Conservation (phyloP, 1,139 yeast genomes). For the Hanseniaspora uvarum region DNA sequence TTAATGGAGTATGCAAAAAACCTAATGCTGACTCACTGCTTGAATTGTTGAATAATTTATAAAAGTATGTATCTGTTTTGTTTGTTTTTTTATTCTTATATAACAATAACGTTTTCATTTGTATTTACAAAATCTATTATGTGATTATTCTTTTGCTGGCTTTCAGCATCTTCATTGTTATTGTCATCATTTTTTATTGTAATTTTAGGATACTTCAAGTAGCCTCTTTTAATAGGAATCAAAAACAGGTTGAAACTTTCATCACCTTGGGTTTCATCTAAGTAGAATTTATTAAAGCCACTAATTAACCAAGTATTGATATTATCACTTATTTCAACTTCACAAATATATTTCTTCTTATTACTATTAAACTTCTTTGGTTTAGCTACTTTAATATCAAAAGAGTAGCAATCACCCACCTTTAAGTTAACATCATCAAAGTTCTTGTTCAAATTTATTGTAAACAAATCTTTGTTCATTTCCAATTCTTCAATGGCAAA, state of each 20-base stretch:
- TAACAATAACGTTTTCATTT: slow-evolving; percentile 16
- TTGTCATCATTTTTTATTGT: slow-evolving; percentile 32
- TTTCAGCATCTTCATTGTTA: neutral
- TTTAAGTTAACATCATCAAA: slow-evolving; percentile 4
- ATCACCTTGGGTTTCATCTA: slow-evolving; percentile 14
- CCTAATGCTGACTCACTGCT: slow-evolving; percentile 62
- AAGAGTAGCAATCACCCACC: slow-evolving; percentile 15
- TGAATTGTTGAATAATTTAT: slow-evolving; percentile 7
- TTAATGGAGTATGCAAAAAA: slow-evolving; percentile 55
- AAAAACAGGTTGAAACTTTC: slow-evolving; percentile 38
- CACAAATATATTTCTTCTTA: slow-evolving; percentile 5
- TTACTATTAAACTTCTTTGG: neutral
- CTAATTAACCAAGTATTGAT: slow-evolving; percentile 30
- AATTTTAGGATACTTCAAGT: slow-evolving; percentile 55
- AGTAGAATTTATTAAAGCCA: slow-evolving; percentile 27
- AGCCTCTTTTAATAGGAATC: slow-evolving; percentile 70
- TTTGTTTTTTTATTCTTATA: too few relatives aligned
- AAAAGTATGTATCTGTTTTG: neutral
- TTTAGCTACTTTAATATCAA: slow-evolving; percentile 1
- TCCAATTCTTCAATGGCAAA: neutral
- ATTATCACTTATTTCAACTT: slow-evolving; percentile 23
- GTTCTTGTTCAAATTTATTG: neutral
- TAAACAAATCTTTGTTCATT: neutral
- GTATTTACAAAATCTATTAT: slow-evolving; percentile 14
- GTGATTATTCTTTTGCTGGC: neutral